Evolutionary conservation across 1,284 basidiomycete species (phyloP), one percentile per base, ranked within the genome.

Genomic region (Cryptococcus deneoformans): DNA sequence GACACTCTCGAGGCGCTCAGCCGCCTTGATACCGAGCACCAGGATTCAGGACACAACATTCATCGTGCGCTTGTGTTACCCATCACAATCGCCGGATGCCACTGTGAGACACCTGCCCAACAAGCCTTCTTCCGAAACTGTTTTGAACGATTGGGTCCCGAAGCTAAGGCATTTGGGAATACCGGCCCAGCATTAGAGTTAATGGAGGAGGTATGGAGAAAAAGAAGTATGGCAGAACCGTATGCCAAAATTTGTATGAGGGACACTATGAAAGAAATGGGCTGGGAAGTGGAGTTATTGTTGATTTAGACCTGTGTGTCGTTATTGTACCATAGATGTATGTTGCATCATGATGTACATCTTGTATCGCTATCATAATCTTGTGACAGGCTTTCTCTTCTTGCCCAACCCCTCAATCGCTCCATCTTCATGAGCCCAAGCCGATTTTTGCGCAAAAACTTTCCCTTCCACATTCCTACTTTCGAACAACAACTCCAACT

Each of bases 41-140:
- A 55, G 3, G 43, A 58, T 16, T 24, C 54, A 5, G 46, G 46
- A 16, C 24, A 34, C 14, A 86, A 89, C 24, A 82, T 89, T 53
- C 81, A 88, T 37, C 88, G 85, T 71, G 88, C 87, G 9, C 87
- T 91, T 62, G 89, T 71, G 1, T 63, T 70, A 20, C 68, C 68
- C 6, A 66, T 64, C 35, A 65, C 63, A 4, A 46, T 70, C 5
- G 65, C 67, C 8, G 65, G 64, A 5, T 61, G 60, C 47, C 69
- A 66, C 34, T 62, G 57, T 16, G 53, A 62, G 16, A 58, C 52
- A 5, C 51, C 43, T 7, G 58, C 58, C 2, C 79, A 85, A 62
- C 81, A 82, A 53, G 47, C 61, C 1, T 79, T 80, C 62, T 78
- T 89, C 37, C 62, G 79, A 39, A 66, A 68, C 12, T 77, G 83